Base-by-base conservation (phyloP, 1,139 yeast genomes). In the Candida freyschussii region DNA sequence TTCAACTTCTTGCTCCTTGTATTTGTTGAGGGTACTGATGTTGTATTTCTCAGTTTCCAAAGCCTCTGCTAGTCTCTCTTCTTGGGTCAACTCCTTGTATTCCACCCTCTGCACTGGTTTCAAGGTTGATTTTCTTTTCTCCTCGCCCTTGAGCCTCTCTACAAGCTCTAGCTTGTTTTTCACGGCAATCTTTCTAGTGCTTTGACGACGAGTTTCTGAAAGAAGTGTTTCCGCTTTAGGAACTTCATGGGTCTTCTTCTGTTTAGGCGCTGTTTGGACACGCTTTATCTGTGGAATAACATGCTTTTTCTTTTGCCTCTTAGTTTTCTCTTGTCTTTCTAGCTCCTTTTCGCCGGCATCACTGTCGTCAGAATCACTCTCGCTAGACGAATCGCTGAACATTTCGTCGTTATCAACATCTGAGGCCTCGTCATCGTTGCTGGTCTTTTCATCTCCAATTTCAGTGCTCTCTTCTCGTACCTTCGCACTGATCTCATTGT, bases 31-130 rank as follows among this genome's bases (percentile, higher is more conserved):
- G 4, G 96, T 82, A 19, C 75, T 65, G 5, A 77, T 62, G 55
- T 93, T 91, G 31, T 72, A 70, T 52, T 72, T 69, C 56, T 91
- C 98, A 0, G 97, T 93, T 46, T 80, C 83, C 28, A 78, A 66
- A 0, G 98, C 97, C 52, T 87, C 94, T 10, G 72, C 80, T 32
- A 91, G 61, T 37, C 89, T 67, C 53, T 91, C 95, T 41, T 81
- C 95, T 50, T 91, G 95, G 0, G 98, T 87, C 54, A 83, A 54
- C 44, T 72, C 78, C 12, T 65, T 63, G 34, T 70, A 69, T 38
- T 57, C 69, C 56, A 44, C 59, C 40, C 31, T 41, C 4, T 37
- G 39, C 3, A 45, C 50, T 2, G 52, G 53, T 29, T 44, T 48
- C 13, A 43, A 18, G 7, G 30, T 52, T 17, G 79, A 80, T 37